Base-by-base conservation (phyloP, 139 green algal species). In the Asterochloris erici region DNA sequence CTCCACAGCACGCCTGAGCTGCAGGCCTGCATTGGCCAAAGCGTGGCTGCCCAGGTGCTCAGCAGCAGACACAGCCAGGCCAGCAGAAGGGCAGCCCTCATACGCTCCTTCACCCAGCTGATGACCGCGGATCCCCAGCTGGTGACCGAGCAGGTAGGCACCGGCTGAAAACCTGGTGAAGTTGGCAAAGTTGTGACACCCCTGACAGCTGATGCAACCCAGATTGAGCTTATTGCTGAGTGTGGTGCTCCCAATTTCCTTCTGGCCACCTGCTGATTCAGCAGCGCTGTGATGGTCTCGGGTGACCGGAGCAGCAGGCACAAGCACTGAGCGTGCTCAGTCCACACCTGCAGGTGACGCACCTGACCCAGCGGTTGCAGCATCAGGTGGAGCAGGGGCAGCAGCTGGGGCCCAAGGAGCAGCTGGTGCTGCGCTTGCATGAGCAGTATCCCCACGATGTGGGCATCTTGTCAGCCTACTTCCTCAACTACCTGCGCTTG, bases 361-460 rank as follows among this genome's bases (percentile, higher is more conserved):
- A 29, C 0, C 85, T 98, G 85, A 86, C 88, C 63, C 84, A 81
- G 12, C 87, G 94, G 2, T 83, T 97, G 68, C 16, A 28, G 47
- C 38, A 54, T 2, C 71, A 88, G 74, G 61, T 61, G 27, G 24
- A 14, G n/a, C 66, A 89, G 79, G 29, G 78, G 12, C 61, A 68
- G 47, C 19, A 77, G 73, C 89, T 96, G 74, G 82, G 27, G 14
- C 64, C 85, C 1, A 94, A 93, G 68, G 93, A 98, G 82, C 63
- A 79, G 66, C 90, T 99, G 63, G 89, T 93, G 47, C 87, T 98
- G 82, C 91, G 91, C 6, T 90, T 99, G 73, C 85, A 98, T 73
- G 26, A 87, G 15, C 96, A 99, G 89, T 99, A 98, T 86, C 96
- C 96, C 0, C 85, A 87, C n/a, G 96, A 98, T 82, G 93, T 99